Evolutionary conservation across 768 basidiomycete genomes (phyloP).

Genomic region (Termitomyces sp.): DNA sequence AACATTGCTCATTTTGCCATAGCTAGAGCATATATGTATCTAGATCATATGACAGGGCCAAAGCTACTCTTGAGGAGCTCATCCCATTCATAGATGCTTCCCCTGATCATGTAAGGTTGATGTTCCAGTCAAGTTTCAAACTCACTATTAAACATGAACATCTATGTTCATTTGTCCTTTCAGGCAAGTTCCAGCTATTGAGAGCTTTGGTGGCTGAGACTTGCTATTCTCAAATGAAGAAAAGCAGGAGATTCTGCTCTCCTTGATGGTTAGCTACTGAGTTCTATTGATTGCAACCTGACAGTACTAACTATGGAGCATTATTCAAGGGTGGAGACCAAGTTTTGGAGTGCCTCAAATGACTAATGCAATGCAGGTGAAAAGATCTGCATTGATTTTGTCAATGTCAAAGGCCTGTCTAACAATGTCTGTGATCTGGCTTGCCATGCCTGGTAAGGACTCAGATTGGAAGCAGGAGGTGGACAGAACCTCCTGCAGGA

Average conservation of each 20-base stretch:
- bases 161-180: constrained; percentile 18
- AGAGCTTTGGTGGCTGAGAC: constrained; percentile 83
- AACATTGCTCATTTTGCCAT: constrained; percentile 14
- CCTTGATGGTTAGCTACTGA: constrained; percentile 51
- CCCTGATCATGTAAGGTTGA: constrained; percentile 44
- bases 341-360: neutral
- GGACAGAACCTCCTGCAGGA: neutral
- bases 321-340: constrained; percentile 9
- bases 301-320: constrained; percentile 12
- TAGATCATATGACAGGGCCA: constrained; percentile 71
- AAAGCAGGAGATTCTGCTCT: constrained; percentile 62
- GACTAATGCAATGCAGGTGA: neutral
- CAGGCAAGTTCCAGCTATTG: constrained; percentile 71
- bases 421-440: neutral
- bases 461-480: neutral
- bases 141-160: constrained; percentile 4
- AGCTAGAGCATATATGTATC: constrained; percentile 83
- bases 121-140: constrained; percentile 11
- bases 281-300: constrained; percentile 13
- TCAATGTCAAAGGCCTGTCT: neutral
- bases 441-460: neutral
- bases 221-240: constrained; percentile 75
- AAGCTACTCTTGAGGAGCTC: constrained; percentile 74
- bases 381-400: neutral
- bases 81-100: constrained; percentile 55